phyloP scores from a whole-genome alignment of 1,284 basidiomycete genomes.

The Naganishia cerealis region DNA sequence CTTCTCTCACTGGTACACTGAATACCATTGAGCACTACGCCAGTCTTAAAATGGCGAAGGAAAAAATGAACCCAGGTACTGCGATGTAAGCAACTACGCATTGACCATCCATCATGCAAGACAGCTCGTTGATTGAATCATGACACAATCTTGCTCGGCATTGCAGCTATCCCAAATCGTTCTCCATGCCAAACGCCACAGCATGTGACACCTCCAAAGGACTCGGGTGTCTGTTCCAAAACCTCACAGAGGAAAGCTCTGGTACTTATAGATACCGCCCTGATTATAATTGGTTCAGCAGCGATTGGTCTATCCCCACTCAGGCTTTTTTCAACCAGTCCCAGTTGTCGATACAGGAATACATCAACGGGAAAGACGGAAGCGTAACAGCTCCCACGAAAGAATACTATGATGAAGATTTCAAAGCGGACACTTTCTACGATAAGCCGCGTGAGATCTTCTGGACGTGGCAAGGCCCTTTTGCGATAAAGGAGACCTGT shows the following conservation, averaged over 20 bases:
- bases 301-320: neutral
- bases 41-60: neutral
- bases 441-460: neutral
- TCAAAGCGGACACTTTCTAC: neutral
- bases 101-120: no score
- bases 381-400: neutral
- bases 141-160: neutral
- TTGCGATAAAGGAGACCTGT: slow-evolving; percentile 1
- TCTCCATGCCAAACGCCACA: neutral
- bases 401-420: neutral
- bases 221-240: neutral
- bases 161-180: slow-evolving; percentile 6
- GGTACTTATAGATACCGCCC: neutral
- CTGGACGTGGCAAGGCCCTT: slow-evolving; percentile 18
- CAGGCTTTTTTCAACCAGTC: neutral
- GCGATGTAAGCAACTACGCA: neutral
- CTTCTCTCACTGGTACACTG: neutral
- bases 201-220: neutral
- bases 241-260: neutral
- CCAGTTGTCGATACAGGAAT: neutral
- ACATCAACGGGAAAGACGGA: neutral
- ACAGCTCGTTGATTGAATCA: neutral
- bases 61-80: slow-evolving; percentile 8
- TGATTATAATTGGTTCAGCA: neutral
- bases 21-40: neutral